Base-by-base conservation (phyloP, 805 yeast species). In the Sugiyamaella floridensis region DNA sequence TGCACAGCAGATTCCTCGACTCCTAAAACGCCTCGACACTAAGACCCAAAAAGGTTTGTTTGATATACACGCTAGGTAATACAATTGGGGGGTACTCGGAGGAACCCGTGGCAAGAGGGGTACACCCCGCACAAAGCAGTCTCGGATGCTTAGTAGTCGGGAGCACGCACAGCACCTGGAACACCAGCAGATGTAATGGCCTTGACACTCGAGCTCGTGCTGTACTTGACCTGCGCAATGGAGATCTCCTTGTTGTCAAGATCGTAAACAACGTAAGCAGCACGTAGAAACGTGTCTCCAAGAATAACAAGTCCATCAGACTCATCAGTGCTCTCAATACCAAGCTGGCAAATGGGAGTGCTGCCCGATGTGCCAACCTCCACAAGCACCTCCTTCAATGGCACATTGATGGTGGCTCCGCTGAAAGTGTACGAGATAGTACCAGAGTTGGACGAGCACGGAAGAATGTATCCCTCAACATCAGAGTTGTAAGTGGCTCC, bases 241-340 rank as follows among this genome's bases (percentile, higher is more conserved):
- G 83, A 78, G 34, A 85, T 70, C 61, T 78, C 73, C 47, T 64
- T 66, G 59, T 76, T 76, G 20, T 82, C 87, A 48, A 83, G 69
- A 64, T 86, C 86, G 65, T 76, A 83, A 14, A 83, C 88, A 26
- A 78, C 76, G 63, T 85, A 86, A 3, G 83, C 84, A 40, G 78
- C 75, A 50, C 86, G 73, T 57, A 86, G 67, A 62, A 85, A 78
- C 45, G 78, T 76, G 63, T 83, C 89, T 10, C 93, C 93, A 40
- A 86, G 70, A 51, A 82, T 73, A 43, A 47, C 54, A 4, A 55
- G 55, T 5, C 16, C 41, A 11, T 45, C 48, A 2, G 48, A 14
- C 14, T 51, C 50, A 14, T 47, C 49, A 32, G 50, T 50, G 15
- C 51, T 48, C 9, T 28, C 50, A n/a, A 53, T 43, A 11, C 56